Evolutionary conservation across 495 filamentous ascomycete species (phyloP).

Genomic region (Neurospora sp.): DNA sequence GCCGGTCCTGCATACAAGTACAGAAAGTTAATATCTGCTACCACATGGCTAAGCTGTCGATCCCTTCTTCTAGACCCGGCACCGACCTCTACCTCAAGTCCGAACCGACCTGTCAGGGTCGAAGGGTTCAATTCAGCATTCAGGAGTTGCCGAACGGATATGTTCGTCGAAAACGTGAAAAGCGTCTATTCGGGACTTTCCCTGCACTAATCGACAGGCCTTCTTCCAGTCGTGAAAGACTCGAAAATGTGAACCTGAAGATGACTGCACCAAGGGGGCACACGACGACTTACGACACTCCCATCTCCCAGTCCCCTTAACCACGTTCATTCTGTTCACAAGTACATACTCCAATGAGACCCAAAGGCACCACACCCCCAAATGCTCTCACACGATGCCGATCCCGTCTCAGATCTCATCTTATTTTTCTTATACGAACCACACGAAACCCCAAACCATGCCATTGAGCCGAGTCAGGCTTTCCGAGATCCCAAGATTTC

Average conservation of each 20-base stretch:
- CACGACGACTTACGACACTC: neutral
- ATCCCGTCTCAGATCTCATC: neutral
- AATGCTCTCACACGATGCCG: neutral
- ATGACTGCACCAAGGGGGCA: neutral
- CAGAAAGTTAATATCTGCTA: neutral
- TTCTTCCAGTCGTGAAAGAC: neutral
- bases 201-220: neutral
- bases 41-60: neutral
- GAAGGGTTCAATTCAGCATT: neutral
- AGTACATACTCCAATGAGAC: neutral
- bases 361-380: neutral
- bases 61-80: neutral
- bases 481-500: neutral
- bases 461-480: neutral
- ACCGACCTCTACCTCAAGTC: neutral
- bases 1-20: neutral
- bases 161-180: neutral
- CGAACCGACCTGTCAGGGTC: neutral
- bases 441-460: neutral
- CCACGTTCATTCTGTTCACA: neutral
- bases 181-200: neutral
- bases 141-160: neutral
- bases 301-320: neutral
- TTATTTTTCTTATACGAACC: neutral
- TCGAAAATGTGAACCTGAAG: neutral